Base-by-base conservation (phyloP, 129 eudicot species). In the Escallonia herrerae region DNA sequence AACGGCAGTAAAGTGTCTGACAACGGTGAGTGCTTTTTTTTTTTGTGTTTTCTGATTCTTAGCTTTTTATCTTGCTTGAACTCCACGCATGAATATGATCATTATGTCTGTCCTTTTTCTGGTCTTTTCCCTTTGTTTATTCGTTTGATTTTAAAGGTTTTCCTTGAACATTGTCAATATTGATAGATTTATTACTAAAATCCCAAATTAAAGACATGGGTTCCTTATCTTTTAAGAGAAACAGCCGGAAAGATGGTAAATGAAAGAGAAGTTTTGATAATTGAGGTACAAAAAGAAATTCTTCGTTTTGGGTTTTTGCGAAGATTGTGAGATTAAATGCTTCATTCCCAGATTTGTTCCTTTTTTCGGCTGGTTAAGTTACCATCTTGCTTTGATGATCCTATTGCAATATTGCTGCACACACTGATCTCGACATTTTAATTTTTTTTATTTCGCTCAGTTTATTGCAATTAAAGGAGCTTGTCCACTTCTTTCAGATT, bases 21-120 rank as follows among this genome's bases (percentile, higher is more conserved):
- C 53, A 65, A 75, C 63, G 88, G 91, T 88, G 47, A 57, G 73
- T 49, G 41, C 14, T 40, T 66, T 40, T 69, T 55, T 15, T 7
- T 40, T 54, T 66, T 67, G 45, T 42, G 4, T 22, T 3, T 22
- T 56, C 33, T 22, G 33, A 22, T 22, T 22, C 1, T 22, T 22
- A 22, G 33, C 33, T 56, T 51, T 22, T 45, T 50, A 67, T 62
- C 12, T 49, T 58, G 58, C 56, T 41, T 52, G 38, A 2, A 50
- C 2, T 53, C n/a, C 66, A 63, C 15, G 55, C 67, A 62, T 62
- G 65, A 60, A 43, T 60, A 6, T 51, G 12, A 0, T n/a, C 14
- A n/a, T 53, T 53, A 11, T n/a, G 49, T 45, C 6, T 45, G 40
- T 6, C 33, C 8, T 7, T 5, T 8, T 15, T 22, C 8, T 33